phyloP scores from a whole-genome alignment of 495 filamentous ascomycete genomes.

The Neurospora sp. region DNA sequence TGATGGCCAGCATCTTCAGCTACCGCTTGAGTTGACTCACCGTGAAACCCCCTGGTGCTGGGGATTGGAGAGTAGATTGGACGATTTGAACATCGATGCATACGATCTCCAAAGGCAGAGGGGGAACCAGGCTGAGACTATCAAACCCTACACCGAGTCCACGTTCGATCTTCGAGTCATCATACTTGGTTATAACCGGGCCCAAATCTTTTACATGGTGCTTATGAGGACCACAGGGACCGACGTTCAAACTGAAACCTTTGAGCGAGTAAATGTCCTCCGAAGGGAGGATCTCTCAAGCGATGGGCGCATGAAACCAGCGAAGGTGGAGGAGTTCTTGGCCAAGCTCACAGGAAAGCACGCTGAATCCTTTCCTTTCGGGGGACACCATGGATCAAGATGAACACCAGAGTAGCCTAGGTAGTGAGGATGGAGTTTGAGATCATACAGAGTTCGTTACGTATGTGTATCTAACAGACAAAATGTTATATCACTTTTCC shows the following conservation, averaged over 20 bases:
- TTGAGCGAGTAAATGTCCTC: neutral
- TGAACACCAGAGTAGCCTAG: neutral
- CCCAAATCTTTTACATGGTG: neutral
- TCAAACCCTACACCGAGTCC: neutral
- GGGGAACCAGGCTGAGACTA: neutral
- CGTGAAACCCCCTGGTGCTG: neutral
- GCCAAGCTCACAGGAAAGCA: neutral
- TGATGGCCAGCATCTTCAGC: neutral
- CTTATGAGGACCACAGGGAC: neutral
- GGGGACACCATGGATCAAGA: neutral
- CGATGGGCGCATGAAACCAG: too few species aligned
- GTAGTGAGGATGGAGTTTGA: neutral
- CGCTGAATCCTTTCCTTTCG: neutral
- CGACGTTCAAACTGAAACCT: neutral
- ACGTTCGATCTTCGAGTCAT: neutral
- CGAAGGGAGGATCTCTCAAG: too few species aligned
- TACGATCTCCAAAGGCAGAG: neutral
- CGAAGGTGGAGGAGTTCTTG: neutral
- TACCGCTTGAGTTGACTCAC: neutral
- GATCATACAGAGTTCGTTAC: too few species aligned
- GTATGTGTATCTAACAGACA: too few species aligned
- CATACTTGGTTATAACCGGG: accelerated
- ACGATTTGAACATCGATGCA: neutral
- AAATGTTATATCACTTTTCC: too few species aligned
- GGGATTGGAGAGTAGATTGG: accelerated